These are phyloP conservation scores for Giardia duodenalis DNA, from an alignment of 208 protist species.

Conservation along the genomic window DNA sequence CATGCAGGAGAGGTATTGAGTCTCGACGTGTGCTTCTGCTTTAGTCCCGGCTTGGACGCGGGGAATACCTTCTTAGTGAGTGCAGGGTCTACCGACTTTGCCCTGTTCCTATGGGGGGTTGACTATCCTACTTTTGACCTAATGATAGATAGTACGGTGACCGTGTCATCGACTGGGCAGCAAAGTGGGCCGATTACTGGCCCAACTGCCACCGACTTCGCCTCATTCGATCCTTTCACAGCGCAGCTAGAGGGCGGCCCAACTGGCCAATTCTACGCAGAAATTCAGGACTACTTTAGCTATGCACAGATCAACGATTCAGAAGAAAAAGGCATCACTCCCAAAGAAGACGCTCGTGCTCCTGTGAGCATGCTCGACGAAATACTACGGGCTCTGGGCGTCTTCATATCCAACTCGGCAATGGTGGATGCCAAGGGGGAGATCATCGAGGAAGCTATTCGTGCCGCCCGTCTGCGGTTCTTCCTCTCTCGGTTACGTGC, in stretches of 20 bases:
- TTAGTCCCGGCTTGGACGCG: background rate
- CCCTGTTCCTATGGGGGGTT: background rate
- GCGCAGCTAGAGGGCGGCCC: background rate
- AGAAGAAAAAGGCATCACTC: constrained; percentile 11
- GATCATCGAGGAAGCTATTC: constrained; percentile 12
- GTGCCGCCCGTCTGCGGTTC: background rate
- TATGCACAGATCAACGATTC: constrained; percentile 25
- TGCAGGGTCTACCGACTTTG: background rate
- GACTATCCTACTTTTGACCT: constrained; percentile 11
- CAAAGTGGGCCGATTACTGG: background rate
- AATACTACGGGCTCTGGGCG: constrained; percentile 6
- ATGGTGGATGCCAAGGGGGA: background rate
- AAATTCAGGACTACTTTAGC: constrained; percentile 12
- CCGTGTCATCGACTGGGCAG: background rate
- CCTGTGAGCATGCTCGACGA: constrained; percentile 8
- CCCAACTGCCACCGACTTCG: background rate
- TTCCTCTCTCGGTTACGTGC: background rate
- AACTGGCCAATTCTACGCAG: background rate
- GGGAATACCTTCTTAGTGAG: constrained; percentile 16
- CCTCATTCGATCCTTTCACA: constrained; percentile 16
- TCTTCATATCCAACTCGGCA: constrained; percentile 12
- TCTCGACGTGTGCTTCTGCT: background rate
- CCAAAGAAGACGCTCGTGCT: constrained; percentile 10
- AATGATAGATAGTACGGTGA: background rate
- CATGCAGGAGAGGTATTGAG: background rate